Base-by-base conservation (phyloP, 768 basidiomycete genomes). In the Phanerodontia chrysosporium region DNA sequence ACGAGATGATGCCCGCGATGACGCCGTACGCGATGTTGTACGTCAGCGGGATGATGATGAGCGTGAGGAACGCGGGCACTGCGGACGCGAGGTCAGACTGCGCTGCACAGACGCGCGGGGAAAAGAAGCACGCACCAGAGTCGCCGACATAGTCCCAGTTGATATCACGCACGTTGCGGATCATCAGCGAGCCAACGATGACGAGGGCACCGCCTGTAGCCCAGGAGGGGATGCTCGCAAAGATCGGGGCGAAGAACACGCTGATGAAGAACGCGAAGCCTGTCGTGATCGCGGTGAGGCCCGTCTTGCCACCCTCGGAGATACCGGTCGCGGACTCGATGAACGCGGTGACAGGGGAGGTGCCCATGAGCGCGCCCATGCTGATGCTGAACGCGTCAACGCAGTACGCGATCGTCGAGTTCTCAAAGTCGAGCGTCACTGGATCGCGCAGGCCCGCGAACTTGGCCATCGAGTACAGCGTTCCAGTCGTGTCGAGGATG, bases 81-180 rank as follows among this genome's bases (percentile, higher is more conserved):
- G 87, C 82, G 13, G 13, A 35, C 7, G 32, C 32, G 32, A 7
- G 6, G 13, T 6, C 32, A 35, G 32, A 13, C 6, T 35, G 32
- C n/a, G n/a, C n/a, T n/a, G n/a, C n/a, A 35, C 32, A n/a, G 32
- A 35, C 6, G 13, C 32, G 3, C 29, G 4, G 12, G 18, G 35
- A 21, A 16, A 8, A 32, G 29, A 10, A 30, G 29, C 13, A 55
- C 32, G 13, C 32, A 35, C 32, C 32, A 35, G 32, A 35, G 67
- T 94, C 91, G 8, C 92, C 92, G 22, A 90, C 79, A 68, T 92
- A 95, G 66, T 87, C 80, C 92, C 92, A 95, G 72, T 95, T 95
- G 71, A 95, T 87, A 48, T 91, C 91, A 30, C 84, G 80, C 22
- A 90, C 89, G 65, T 91, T 92, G 68, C 88, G 82, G 71, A 91